phyloP scores from a whole-genome alignment of 495 filamentous ascomycete species.

The Penicillium herquei region DNA sequence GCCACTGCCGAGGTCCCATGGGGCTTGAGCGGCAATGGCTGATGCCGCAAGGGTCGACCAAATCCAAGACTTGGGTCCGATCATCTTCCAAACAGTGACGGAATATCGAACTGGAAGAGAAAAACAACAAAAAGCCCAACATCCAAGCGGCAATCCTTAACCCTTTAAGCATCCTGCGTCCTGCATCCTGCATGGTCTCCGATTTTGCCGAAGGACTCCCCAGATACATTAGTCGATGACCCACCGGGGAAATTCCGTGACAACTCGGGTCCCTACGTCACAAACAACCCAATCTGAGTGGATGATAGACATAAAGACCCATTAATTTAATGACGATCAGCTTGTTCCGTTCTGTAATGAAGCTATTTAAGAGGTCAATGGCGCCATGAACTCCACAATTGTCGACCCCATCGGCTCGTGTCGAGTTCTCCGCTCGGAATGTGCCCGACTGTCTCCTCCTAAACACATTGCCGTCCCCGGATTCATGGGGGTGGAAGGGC shows the following conservation, averaged over 20 bases:
- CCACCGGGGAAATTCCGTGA: background rate
- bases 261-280: background rate
- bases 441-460: slow-evolving; percentile 9
- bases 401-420: slow-evolving; percentile 16
- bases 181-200: background rate
- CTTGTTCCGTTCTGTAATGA: background rate
- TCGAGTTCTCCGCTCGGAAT: slow-evolving; percentile 14
- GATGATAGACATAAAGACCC: background rate
- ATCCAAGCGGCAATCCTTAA: background rate
- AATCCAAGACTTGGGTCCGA: slow-evolving; percentile 9
- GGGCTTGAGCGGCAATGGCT: slow-evolving; percentile 10
- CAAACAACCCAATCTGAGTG: background rate
- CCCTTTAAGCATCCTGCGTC: background rate
- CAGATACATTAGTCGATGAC: background rate
- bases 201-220: background rate
- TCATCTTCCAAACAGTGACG: slow-evolving; percentile 12
- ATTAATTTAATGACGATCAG: slow-evolving; percentile 14
- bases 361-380: background rate
- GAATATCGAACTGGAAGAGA: background rate
- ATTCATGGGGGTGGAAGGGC: background rate
- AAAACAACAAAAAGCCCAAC: background rate
- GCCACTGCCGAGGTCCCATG: slow-evolving; percentile 18
- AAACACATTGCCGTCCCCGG: slow-evolving; percentile 12
- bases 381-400: slow-evolving; percentile 12
- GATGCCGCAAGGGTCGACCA: slow-evolving; percentile 16